Base-by-base conservation (phyloP, 202 grass and related monocot genomes). In the Zoysia matrella region DNA sequence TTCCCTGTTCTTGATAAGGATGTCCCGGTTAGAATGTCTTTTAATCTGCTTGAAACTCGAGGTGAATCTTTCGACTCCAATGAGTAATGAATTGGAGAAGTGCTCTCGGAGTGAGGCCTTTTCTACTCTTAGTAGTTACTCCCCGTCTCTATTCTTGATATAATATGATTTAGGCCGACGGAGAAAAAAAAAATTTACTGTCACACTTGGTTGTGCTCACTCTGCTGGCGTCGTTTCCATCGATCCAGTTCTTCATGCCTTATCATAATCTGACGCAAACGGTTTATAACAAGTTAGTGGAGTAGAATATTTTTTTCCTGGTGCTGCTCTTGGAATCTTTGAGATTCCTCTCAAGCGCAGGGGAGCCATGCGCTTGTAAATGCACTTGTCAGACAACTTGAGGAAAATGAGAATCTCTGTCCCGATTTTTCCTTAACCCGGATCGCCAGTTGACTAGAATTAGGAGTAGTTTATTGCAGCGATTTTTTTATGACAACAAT, bases 311-410 rank as follows among this genome's bases (percentile, higher is more conserved):
- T 36, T 36, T 30, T 36, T 36, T 36, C 30, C 30, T 36, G 30
- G 30, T 36, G 30, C 30, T 36, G 30, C 44, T 60, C 14, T 65
- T 47, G 66, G 43, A 47, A 70, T 40, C 57, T 71, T 15, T 51
- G 48, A 83, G 86, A 84, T 88, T 68, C 62, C 61, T 74, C 41
- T 55, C 36, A n/a, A 3, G 30, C 5, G 41, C 45, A 71, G 54
- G 44, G 42, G 36, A 47, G 14, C 60, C 11, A 79, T 69, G 36
- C 8, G 66, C 6, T 47, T 62, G 4, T 22, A 69, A 63, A 60
- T 80, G 86, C 69, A 40, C 4, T 54, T 16, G 63, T 80, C 86
- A 84, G 55, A 84, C 18, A 61, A 36, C 22, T 1, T 74, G 52
- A 10, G n/a, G 52, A 6, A 30, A 47, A 3, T 15, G 58, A 40